Conservation (phyloP, 2,329 filamentous ascomycete genomes). For the Drechslerella coelobrocha region DNA sequence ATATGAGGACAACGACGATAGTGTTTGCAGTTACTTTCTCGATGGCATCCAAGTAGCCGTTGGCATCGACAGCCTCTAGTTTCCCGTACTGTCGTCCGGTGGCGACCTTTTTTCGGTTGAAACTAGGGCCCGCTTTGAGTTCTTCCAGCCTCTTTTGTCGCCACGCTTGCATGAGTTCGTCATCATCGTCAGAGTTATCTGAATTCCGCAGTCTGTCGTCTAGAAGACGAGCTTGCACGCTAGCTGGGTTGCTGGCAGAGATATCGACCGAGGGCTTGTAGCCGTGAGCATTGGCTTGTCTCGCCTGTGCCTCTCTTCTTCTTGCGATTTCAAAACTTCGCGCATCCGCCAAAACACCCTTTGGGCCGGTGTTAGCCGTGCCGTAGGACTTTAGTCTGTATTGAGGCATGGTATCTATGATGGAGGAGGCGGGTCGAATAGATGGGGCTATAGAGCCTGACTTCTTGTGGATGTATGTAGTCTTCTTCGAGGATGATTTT, state of each 20-base stretch:
- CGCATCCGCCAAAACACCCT: conserved; percentile 84
- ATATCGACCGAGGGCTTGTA: conserved; percentile 34
- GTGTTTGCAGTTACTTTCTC: conserved; percentile 84
- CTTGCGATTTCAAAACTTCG: conserved; percentile 75
- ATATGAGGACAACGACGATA: conserved; percentile 90
- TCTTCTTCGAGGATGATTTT: conserved; percentile 40
- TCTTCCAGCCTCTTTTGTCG: conserved; percentile 79
- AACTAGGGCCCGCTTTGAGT: conserved; percentile 69
- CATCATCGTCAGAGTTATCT: conserved; percentile 67
- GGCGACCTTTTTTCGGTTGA: conserved; percentile 74
- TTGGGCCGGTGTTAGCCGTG: conserved; percentile 66
- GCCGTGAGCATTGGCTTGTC: conserved; percentile 17
- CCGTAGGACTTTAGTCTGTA: conserved; percentile 47
- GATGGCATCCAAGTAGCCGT: conserved; percentile 93
- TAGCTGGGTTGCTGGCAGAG: background rate
- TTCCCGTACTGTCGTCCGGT: conserved; percentile 79
- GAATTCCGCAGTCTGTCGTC: conserved; percentile 51
- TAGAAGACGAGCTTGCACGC: conserved; percentile 34
- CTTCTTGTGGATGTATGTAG: conserved; percentile 49
- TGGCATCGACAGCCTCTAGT: conserved; percentile 82
- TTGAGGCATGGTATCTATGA: conserved; percentile 50
- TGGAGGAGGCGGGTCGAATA: conserved; percentile 39
- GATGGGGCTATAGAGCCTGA: conserved; percentile 47
- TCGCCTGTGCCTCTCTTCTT: conserved; percentile 38
- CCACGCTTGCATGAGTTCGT: conserved; percentile 89